These are phyloP conservation scores for Kalmanozyma brasiliensis DNA, from an alignment of 1,284 basidiomycete species.

Conservation along the genomic window DNA sequence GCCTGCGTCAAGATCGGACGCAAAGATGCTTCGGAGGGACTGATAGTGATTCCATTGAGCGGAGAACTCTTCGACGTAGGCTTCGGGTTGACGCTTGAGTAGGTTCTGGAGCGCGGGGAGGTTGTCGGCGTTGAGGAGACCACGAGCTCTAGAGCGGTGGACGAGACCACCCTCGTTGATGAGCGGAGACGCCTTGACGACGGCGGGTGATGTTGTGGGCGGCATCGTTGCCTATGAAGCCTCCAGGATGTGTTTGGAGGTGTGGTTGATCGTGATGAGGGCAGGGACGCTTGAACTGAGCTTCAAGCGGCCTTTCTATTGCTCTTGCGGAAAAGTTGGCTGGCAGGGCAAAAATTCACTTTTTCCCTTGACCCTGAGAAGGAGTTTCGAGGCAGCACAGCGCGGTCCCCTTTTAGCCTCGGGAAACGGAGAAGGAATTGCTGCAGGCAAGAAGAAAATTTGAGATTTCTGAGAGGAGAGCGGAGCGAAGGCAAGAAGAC, in stretches of 20 bases:
- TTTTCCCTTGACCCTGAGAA: conserved; percentile 22
- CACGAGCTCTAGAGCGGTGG: conserved; percentile 62
- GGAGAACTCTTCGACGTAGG: conserved; percentile 95
- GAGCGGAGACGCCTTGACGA: conserved; percentile 47
- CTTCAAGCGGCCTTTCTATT: no score
- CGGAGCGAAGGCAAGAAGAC: background rate
- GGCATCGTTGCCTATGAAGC: conserved; percentile 16
- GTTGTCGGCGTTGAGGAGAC: conserved; percentile 69
- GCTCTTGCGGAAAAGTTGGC: background rate
- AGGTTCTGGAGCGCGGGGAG: conserved; percentile 86
- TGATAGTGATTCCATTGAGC: conserved; percentile 98
- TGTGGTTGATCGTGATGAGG: conserved; percentile 8
- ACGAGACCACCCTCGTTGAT: conserved; percentile 59
- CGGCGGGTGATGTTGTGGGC: conserved; percentile 34
- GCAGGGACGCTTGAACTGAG: background rate
- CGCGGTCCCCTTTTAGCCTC: background rate
- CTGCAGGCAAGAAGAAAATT: conserved; percentile 8
- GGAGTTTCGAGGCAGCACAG: background rate
- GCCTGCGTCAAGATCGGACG: conserved; percentile 51
- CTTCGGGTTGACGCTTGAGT: conserved; percentile 87
- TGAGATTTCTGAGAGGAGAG: background rate
- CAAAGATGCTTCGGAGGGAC: conserved; percentile 84
- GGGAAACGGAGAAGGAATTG: conserved; percentile 17
- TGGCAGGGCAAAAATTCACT: background rate
- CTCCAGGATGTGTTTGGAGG: background rate